Base-by-base conservation (phyloP, 1,139 yeast species). In the Suhomyces yuchorum region DNA sequence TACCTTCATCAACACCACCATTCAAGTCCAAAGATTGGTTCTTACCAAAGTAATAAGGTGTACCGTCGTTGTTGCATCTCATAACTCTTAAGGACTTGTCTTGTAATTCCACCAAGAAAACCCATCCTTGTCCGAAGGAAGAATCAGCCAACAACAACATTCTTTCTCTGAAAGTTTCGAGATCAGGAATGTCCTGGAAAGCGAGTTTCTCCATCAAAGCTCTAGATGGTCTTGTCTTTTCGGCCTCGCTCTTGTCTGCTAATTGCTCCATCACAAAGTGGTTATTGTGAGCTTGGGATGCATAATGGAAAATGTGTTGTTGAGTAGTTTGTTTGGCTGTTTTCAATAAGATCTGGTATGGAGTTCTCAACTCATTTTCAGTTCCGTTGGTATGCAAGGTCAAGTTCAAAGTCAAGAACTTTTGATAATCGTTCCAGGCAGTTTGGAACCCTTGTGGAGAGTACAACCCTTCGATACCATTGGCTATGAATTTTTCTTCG, bases 251-350 rank as follows among this genome's bases (percentile, higher is more conserved):
- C 51, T 60, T 62, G 52, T 67, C 59, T 22, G 70, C 56, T 50
- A 92, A 75, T 60, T 88, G 87, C 64, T 87, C 84, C 63, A 91
- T 83, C 59, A 87, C 90, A 50, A 93, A 77, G 69, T 93, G 99
- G 71, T 93, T 93, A 71, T 91, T 92, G 70, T 88, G 96, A 2
- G 92, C 85, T 65, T 88, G 96, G 4, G 97, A 87, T 11, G 99
- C 97, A 62, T 78, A 82, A 70, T 91, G 95, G 76, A 86, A 92
- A 12, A 87, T 72, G 50, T 82, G 81, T 37, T 92, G 86, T 59
- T 81, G 81, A 37, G 84, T 81, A 30, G 88, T 77, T 56, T 82
- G 82, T 59, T 81, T 80, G 8, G 95, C 88, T 1, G 96, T 83
- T 58, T 84, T 80, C 51, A 88, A 73, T 56, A 90, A 68, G 53